These are phyloP conservation scores for Eucalyptus tenuipes DNA, from an alignment of 345 rosid species.

Conservation along the genomic window DNA sequence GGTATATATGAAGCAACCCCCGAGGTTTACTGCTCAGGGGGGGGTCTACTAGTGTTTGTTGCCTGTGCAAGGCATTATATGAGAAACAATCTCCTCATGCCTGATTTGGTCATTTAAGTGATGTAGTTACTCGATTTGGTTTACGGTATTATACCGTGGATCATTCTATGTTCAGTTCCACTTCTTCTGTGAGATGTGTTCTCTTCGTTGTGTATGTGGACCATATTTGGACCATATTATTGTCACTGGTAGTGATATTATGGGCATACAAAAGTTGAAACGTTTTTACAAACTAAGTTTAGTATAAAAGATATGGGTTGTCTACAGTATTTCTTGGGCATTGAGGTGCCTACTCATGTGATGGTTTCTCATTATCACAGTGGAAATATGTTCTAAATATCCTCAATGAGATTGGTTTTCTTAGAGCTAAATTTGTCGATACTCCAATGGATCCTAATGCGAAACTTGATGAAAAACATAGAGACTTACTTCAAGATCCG, in stretches of 20 bases:
- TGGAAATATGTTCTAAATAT: neutral
- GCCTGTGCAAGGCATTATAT: neutral
- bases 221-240: neutral
- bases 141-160: fast-evolving
- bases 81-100: neutral
- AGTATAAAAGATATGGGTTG: neutral
- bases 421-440: neutral
- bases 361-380: neutral
- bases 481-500: no score
- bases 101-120: no score
- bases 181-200: neutral
- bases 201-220: neutral
- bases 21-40: neutral
- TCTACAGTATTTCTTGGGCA: neutral
- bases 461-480: no score
- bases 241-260: neutral
- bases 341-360: neutral
- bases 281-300: neutral
- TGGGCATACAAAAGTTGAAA: neutral
- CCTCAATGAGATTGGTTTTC: neutral
- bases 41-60: neutral
- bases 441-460: neutral
- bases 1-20: neutral
- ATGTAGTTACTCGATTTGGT: neutral
- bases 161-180: neutral